Percentiles rank a stretch among this genome's conserved stretches.
These are phyloP conservation scores for Brasilioporus rufonigricans DNA, from an alignment of 768 basidiomycete genomes.

Conservation along the genomic window DNA sequence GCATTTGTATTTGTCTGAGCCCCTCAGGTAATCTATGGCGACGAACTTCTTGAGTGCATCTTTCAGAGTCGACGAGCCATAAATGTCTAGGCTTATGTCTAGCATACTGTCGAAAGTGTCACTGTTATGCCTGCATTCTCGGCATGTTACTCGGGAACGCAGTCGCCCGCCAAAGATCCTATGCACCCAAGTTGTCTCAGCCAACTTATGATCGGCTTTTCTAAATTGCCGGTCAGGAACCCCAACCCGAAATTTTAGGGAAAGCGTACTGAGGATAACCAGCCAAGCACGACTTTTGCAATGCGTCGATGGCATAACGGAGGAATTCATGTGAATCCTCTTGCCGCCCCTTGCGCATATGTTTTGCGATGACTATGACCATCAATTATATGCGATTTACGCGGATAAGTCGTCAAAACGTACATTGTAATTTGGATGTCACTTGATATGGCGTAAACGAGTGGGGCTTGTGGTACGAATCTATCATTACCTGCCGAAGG, in stretches of 20 bases:
- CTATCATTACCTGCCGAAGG: slow-evolving; percentile 54
- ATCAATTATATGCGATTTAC: slow-evolving; percentile 5
- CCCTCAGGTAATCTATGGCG: slow-evolving; percentile 77
- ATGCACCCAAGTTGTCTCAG: slow-evolving; percentile 92
- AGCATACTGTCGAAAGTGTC: slow-evolving; percentile 96
- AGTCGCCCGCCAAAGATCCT: slow-evolving; percentile 90
- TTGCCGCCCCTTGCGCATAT: slow-evolving; percentile 87
- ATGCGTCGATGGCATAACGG: slow-evolving; percentile 86
- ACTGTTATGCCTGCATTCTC: slow-evolving; percentile 77
- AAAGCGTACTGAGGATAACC: slow-evolving; percentile 65
- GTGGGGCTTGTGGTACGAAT: slow-evolving; percentile 45
- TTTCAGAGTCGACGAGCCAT: slow-evolving; percentile 55
- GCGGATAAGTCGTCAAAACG: slow-evolving; percentile 23
- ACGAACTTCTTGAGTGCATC: slow-evolving; percentile 81
- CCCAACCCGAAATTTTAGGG: neutral
- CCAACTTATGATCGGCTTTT: slow-evolving; percentile 66
- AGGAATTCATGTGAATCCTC: slow-evolving; percentile 99
- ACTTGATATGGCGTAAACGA: slow-evolving; percentile 66
- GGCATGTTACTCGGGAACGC: slow-evolving; percentile 88
- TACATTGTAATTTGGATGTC: slow-evolving; percentile 68
- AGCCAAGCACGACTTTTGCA: slow-evolving; percentile 81
- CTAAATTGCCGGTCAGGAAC: slow-evolving; percentile 36
- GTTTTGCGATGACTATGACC: slow-evolving; percentile 80
- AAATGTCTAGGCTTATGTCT: slow-evolving; percentile 91
- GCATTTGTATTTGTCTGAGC: slow-evolving; percentile 96